A percentile compares a stretch with the other conserved stretches of the same genome.
Conservation (phyloP, 305 asterid genomes). For the Plantago rigida region DNA sequence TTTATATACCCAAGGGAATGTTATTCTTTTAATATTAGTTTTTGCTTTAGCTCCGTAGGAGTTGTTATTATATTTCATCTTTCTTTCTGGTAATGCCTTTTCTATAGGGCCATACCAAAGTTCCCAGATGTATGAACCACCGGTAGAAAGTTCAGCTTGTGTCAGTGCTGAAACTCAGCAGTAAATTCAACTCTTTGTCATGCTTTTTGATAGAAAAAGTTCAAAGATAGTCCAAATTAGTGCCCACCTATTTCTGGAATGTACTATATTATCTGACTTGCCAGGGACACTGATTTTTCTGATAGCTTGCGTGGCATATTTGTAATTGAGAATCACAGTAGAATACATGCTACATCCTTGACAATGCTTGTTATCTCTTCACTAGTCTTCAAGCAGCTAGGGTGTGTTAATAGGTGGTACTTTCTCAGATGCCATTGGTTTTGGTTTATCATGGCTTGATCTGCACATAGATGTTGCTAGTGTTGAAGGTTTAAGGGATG, state of each 20-base stretch:
- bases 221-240: background rate
- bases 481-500: constrained; percentile 15
- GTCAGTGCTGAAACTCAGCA: background rate
- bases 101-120: background rate
- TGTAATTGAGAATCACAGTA: background rate
- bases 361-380: too few species aligned
- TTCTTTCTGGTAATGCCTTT: background rate
- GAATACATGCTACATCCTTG: background rate
- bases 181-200: background rate
- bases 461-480: constrained; percentile 18
- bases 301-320: constrained; percentile 2
- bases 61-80: background rate
- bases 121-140: background rate
- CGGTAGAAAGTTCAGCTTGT: background rate
- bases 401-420: background rate
- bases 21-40: too few species aligned
- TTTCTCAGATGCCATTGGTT: background rate
- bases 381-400: background rate
- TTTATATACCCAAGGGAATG: too few species aligned
- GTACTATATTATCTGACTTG: too few species aligned
- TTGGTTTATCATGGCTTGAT: constrained; percentile 6
- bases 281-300: background rate
- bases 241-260: background rate
- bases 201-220: background rate
- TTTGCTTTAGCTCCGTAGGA: too few species aligned